These are phyloP conservation scores for Brassica carinata DNA, from an alignment of 345 rosid genomes.

Conservation along the genomic window DNA sequence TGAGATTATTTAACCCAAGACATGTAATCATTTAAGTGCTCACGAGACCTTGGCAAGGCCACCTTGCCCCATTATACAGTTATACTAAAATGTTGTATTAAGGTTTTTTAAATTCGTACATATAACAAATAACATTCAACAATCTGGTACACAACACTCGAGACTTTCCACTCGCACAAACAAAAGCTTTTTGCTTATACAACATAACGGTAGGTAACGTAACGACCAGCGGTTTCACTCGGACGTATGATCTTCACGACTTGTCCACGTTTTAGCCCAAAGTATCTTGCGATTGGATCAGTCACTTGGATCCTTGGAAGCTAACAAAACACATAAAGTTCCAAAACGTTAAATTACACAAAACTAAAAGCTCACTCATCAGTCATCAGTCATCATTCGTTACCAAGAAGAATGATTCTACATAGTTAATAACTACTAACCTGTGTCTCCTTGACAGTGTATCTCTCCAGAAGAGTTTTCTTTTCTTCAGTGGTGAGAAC, in stretches of 20 bases:
- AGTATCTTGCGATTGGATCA: conserved; percentile 70
- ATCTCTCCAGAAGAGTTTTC: conserved; percentile 74
- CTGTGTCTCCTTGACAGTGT: conserved; percentile 85
- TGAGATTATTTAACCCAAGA: background rate
- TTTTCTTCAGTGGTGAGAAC: conserved; percentile 66
- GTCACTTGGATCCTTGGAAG: conserved; percentile 63
- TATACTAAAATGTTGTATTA: background rate
- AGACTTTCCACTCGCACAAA: background rate
- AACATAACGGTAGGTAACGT: conserved; percentile 63
- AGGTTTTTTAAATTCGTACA: background rate
- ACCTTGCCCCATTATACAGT: background rate
- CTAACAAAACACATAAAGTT: conserved; percentile 33
- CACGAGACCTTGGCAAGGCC: background rate
- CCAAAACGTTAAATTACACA: background rate
- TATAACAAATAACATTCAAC: background rate
- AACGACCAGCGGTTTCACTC: conserved; percentile 72
- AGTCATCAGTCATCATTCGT: background rate
- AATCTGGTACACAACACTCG: background rate
- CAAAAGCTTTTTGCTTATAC: conserved; percentile 41
- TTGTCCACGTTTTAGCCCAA: conserved; percentile 68
- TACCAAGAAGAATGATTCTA: background rate
- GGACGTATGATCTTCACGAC: conserved; percentile 72
- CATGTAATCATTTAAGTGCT: background rate
- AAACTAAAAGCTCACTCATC: background rate
- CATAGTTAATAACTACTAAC: conserved; percentile 34